These are phyloP conservation scores for Scheffersomyces spartinae DNA, from an alignment of 805 yeast species.

Conservation along the genomic window DNA sequence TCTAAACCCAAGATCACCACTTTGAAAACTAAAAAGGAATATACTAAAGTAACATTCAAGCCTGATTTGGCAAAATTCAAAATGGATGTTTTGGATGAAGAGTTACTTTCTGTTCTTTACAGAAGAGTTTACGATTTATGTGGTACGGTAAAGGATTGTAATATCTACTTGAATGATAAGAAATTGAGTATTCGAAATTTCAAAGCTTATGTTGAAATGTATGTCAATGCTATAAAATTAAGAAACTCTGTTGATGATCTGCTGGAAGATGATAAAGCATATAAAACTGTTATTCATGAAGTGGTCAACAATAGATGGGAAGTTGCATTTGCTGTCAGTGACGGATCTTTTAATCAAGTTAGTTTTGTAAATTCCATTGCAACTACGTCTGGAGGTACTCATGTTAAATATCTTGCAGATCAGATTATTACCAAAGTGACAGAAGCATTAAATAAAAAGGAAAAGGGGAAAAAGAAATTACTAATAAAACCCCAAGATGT, in stretches of 20 bases:
- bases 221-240: conserved; percentile 62
- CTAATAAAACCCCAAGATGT: conserved; percentile 83
- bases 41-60: conserved; percentile 74
- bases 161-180: conserved; percentile 67
- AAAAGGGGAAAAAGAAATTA: conserved; percentile 49
- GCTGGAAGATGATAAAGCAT: not conserved
- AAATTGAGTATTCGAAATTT: conserved; percentile 60
- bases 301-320: conserved; percentile 88
- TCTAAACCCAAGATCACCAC: conserved; percentile 63
- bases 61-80: conserved; percentile 81
- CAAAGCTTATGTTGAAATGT: conserved; percentile 82
- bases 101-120: conserved; percentile 70
- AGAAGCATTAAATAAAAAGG: conserved; percentile 52
- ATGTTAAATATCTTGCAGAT: conserved; percentile 77
- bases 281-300: conserved; percentile 56
- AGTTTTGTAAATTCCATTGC: conserved; percentile 97
- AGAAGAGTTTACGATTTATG: conserved; percentile 94
- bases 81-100: conserved; percentile 78
- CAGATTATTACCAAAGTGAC: conserved; percentile 69
- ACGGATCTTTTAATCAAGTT: conserved; percentile 82
- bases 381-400: conserved; percentile 95
- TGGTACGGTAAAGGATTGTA: conserved; percentile 81
- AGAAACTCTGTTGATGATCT: conserved; percentile 31
- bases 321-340: conserved; percentile 87
- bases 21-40: conserved; percentile 54